These are phyloP conservation scores for Erythrophleum fordii DNA, from an alignment of 306 rosid genomes.

Conservation along the genomic window DNA sequence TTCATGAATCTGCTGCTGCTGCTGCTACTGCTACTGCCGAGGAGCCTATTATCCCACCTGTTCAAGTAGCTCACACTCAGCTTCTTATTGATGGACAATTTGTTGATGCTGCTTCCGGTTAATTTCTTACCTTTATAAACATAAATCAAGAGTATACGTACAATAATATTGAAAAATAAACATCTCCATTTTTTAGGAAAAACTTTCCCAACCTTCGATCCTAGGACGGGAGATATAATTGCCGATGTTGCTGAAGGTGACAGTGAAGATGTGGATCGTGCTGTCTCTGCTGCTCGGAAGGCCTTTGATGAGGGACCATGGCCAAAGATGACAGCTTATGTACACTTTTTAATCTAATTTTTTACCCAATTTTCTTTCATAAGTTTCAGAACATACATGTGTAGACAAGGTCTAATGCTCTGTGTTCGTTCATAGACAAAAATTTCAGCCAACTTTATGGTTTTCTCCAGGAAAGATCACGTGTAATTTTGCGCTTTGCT, in stretches of 20 bases:
- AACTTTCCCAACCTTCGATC: slow-evolving; percentile 74
- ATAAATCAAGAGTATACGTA: not conserved
- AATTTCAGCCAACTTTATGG: slow-evolving; percentile 9
- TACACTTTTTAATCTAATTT: slow-evolving; percentile 23
- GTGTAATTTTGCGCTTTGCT: slow-evolving; percentile 65
- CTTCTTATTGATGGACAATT: slow-evolving; percentile 73
- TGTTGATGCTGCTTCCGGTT: slow-evolving; percentile 79
- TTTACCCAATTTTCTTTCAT: not conserved
- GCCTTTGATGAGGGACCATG: slow-evolving; percentile 90
- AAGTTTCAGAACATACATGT: not conserved
- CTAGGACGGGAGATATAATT: slow-evolving; percentile 70
- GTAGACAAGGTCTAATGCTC: not conserved
- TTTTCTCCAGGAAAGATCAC: slow-evolving; percentile 64
- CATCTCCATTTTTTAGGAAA: slow-evolving; percentile 52
- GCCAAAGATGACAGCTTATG: slow-evolving; percentile 92
- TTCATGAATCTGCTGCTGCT: slow-evolving; percentile 52
- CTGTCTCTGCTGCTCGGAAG: slow-evolving; percentile 73
- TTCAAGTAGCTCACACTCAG: slow-evolving; percentile 54
- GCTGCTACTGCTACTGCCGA: slow-evolving; percentile 46
- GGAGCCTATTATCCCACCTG: slow-evolving; percentile 59
- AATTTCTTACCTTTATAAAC: slow-evolving; percentile 18
- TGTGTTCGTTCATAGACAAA: not conserved
- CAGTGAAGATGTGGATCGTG: slow-evolving; percentile 63
- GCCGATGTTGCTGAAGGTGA: slow-evolving; percentile 74
- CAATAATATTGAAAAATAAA: not conserved